Percentiles rank a stretch among this genome's conserved stretches.
Evolutionary conservation across 768 basidiomycete genomes (phyloP).

Genomic region (Naganishia friedmannii): DNA sequence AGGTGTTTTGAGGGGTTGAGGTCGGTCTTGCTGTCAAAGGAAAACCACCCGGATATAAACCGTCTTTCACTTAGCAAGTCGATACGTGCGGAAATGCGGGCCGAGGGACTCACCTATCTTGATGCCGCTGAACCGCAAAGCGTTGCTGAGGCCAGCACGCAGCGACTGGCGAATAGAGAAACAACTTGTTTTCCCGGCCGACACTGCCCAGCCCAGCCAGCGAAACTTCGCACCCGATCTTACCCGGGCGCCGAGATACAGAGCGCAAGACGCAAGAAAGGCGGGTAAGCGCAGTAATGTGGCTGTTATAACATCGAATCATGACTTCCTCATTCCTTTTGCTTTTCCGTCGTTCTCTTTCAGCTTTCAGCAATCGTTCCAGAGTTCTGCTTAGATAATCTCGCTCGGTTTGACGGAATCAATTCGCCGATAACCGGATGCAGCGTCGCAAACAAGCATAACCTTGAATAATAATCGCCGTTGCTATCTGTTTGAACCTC

Average conservation of each 20-base stretch:
- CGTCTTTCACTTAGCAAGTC: neutral
- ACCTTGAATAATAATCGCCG: too few species aligned
- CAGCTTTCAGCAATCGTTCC: neutral
- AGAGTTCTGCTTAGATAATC: neutral
- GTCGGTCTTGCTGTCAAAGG: slow-evolving; percentile 18
- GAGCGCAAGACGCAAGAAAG: too few species aligned
- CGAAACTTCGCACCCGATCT: neutral
- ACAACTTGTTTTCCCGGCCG: slow-evolving; percentile 16
- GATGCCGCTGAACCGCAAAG: slow-evolving; percentile 23
- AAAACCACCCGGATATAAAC: slow-evolving; percentile 14
- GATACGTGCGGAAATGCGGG: neutral
- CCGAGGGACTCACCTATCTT: slow-evolving; percentile 11
- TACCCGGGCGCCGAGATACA: neutral
- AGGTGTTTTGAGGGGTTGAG: neutral
- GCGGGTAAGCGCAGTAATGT: too few species aligned
- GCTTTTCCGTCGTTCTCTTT: neutral
- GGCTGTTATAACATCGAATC: neutral
- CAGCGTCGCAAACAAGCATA: neutral
- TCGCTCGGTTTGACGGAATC: slow-evolving; percentile 2
- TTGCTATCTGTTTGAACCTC: too few species aligned
- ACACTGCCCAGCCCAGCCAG: neutral
- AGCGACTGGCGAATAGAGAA: neutral
- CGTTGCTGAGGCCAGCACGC: neutral
- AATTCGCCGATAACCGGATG: neutral
- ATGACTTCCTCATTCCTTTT: neutral